Base-by-base conservation (phyloP, 2,329 filamentous ascomycete species). In the Simplicillium sp. region DNA sequence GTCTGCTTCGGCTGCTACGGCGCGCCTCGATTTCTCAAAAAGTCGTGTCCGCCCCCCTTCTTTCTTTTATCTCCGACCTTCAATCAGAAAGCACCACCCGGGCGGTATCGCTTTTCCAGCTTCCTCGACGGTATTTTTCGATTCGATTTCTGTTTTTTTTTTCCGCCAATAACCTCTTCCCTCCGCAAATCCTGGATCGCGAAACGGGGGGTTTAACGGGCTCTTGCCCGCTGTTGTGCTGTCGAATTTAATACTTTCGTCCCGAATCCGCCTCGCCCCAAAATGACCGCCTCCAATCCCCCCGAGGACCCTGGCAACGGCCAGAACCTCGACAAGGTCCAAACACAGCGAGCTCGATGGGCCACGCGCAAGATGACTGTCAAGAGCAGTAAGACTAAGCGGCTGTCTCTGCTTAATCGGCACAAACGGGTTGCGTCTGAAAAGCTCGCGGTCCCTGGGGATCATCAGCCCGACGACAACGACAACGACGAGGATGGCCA, bases 341-440 rank as follows among this genome's bases (percentile, higher is more conserved):
- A 58, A 42, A 83, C 81, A 16, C 87, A 90, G 58, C 76, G 89
- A 57, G 81, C 92, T 61, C 76, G 92, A 79, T 97, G 92, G 92
- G 90, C 92, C 14, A 97, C 92, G n/a, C 86, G 89, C 55, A 86
- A 87, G 59, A 77, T 85, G 61, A 80, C 81, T 12, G 79, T 85
- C 53, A 76, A 80, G 56, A 85, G 81, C 58, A 87, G 84, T 48
- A 71, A 74, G 51, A 73, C 77, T 58, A 97, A 96, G 71, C 81
- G 92, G 47, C 68, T 82, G 43, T 92, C 86, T 36, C 81, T 97
- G 48, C 77, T 92, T 54, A 81, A 84, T 54, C 82, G 88, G 51
- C 77, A 79, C 58, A 80, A 76, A 55, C 67, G 71, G 53, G 66
- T 68, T 46, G 66, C 65, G 42, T 76, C 74, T 44, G 84, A 92